Evolutionary conservation across 2,329 filamentous ascomycete genomes (phyloP).

Genomic region (Raffaelea ambrosiae): DNA sequence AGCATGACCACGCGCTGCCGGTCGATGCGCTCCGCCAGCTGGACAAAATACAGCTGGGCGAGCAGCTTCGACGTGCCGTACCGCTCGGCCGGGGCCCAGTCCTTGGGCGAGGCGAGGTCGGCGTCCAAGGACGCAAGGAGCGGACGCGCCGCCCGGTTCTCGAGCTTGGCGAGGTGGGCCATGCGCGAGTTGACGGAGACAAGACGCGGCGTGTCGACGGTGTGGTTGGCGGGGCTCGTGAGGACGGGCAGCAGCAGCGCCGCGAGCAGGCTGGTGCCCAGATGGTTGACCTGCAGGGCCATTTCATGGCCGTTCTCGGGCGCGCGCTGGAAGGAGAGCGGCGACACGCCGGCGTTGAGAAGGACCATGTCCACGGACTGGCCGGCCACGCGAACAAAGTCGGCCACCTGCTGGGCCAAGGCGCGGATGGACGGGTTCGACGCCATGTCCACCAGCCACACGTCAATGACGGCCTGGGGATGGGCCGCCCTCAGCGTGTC

Average conservation of each 20-base stretch:
- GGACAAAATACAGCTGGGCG: constrained; percentile 16
- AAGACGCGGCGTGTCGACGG: constrained; percentile 6
- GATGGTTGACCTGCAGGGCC: constrained; percentile 24
- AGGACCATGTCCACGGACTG: constrained; percentile 6
- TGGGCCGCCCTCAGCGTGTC: constrained; percentile 1
- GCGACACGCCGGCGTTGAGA: constrained; percentile 5
- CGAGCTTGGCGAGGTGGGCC: constrained; percentile 13
- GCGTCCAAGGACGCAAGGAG: constrained; percentile 12
- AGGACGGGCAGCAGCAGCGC: constrained; percentile 38
- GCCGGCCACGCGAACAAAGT: neutral
- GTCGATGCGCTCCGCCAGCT: constrained; percentile 2
- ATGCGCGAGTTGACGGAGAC: constrained; percentile 16
- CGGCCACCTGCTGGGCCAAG: constrained; percentile 17
- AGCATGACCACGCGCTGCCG: constrained; percentile 1
- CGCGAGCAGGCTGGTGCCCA: constrained; percentile 20
- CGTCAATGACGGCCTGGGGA: constrained; percentile 16
- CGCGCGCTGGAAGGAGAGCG: neutral
- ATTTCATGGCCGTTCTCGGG: constrained; percentile 13
- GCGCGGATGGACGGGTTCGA: constrained; percentile 23
- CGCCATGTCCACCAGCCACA: constrained; percentile 30
- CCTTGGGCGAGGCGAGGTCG: neutral
- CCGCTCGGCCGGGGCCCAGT: neutral
- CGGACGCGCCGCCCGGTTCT: constrained; percentile 9
- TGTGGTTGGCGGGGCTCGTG: neutral
- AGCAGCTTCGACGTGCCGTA: constrained; percentile 21